Evolutionary conservation across 2,329 filamentous ascomycete genomes (phyloP), one percentile per base, ranked within the genome.

Genomic region (Cladosporium sp.): DNA sequence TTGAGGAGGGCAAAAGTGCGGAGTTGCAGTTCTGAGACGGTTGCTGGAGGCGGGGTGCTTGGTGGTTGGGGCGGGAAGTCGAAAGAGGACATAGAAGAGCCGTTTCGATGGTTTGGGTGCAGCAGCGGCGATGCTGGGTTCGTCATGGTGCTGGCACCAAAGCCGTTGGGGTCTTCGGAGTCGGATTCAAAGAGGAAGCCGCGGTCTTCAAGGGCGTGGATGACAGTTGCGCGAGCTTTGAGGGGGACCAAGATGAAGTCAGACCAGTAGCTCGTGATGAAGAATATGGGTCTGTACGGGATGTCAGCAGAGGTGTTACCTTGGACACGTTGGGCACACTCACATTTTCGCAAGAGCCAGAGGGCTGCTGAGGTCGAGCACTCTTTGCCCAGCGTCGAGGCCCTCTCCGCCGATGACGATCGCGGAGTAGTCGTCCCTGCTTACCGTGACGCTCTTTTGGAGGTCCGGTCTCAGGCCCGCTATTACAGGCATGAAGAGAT

Each of bases 211-310:
- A 97, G 77, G 0, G 89, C 86, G 54, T 83, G 77, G 33, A 89
- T 82, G 44, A 97, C 91, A 37, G 84, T 85, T 22, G 80, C 74
- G 46, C 86, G 83, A 63, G 86, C 83, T 65, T 84, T 87, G 49
- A 78, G 78, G 0, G 93, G 91, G 1, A 96, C 89, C 34, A 97
- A 79, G 62, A 98, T 95, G 71, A 95, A 97, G 73, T 98, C 92
- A 33, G 88, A 93, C 72, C 95, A 97, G 72, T 97, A 98, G 32
- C 90, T 96, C 3, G 92, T 96, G 68, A 96, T 95, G 78, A 97
- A 97, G 76, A 97, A 96, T 66, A 98, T 95, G 49, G 92, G 88
- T 49, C 81, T 83, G 37, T 37, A 7, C 10, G 16, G 14, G 35
- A 43, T 18, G 52, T 43, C 8, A 43, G 48, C 6, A 22, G 9